Evolutionary conservation across 2,329 filamentous ascomycete genomes (phyloP), one percentile per base, ranked within the genome.

Genomic region (Fusarium verticillioides): DNA sequence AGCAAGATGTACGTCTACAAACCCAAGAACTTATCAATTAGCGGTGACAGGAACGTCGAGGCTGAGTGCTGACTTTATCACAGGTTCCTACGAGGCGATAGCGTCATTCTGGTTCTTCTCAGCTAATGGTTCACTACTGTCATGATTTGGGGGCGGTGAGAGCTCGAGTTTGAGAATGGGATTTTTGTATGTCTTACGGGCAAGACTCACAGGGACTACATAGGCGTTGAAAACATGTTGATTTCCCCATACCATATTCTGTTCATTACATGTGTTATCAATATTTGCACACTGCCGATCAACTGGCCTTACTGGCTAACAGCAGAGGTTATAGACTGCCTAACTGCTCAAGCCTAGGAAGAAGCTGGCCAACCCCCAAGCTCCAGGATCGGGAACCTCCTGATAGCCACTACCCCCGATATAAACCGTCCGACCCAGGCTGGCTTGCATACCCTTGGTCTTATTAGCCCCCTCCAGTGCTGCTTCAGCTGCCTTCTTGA

Each of bases 381-480:
- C 90, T n/a, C 96, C 96, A 66, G 88, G 88, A 60, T 90, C 88
- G 1, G 88, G 88, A 13, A 88, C 88, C 77, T 84, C 79, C 72
- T 84, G 79, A 59, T 83, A 84, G 19, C 82, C 82, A 60, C 80
- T 83, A 8, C 93, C 70, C 37, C 83, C 83, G 9, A 84, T 80
- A 64, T 84, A 84, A 10, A 84, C 83, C 2, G 82, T 80, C 68
- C 86, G 75, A 12, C 96, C 96, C 44, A 99, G 85, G 76, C 92
- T 96, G 46, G 96, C 94, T 81, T 93, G 90, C 95, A 99, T 98
- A 30, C 92, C 93, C 85, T 95, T 97, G 26, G 96, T 98, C 36
- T 89, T 89, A 73, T 96, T 92, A 8, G 95, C 93, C 1, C 93
- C 96, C 52, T 90, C 86, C 72, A 89, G 88, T 1, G 95, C 92